Evolutionary conservation across 306 rosid genomes (phyloP).

Genomic region (Cucurbita maxima): DNA sequence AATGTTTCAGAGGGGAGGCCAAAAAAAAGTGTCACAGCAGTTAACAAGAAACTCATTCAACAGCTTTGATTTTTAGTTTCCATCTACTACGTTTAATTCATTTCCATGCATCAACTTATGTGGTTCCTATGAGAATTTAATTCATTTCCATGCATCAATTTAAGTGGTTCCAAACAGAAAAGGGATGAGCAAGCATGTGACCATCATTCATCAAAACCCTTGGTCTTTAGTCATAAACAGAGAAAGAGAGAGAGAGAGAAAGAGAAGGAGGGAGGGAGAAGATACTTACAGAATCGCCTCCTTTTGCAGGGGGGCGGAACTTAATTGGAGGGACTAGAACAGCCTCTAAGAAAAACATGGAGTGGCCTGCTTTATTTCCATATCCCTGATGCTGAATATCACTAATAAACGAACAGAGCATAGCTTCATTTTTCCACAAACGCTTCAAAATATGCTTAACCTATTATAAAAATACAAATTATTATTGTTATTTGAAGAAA

Average conservation of each 20-base stretch:
- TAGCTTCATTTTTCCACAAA: constrained; percentile 66
- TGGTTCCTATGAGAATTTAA: neutral
- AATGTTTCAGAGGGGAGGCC: neutral
- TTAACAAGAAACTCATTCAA: neutral
- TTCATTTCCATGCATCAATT: neutral
- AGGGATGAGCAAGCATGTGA: neutral
- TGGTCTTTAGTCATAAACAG: neutral
- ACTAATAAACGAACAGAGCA: constrained; percentile 43
- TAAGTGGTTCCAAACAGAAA: neutral
- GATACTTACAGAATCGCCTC: constrained; percentile 60
- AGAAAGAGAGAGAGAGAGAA: neutral
- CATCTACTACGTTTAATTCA: neutral
- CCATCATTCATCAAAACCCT: neutral
- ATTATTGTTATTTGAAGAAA: neutral
- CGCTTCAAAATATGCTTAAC: constrained; percentile 34
- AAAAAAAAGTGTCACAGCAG: neutral
- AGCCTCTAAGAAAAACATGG: constrained; percentile 73
- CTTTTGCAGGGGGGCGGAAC: constrained; percentile 81
- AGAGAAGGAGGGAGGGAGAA: neutral
- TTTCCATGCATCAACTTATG: neutral
- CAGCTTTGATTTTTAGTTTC: neutral
- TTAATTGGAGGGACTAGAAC: constrained; percentile 82
- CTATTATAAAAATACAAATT: constrained; percentile 20
- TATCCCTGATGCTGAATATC: constrained; percentile 58
- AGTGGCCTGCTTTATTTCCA: constrained; percentile 48